These are phyloP conservation scores for Cinnamomum chago DNA, from an alignment of 164 flowering plant species.

Conservation along the genomic window DNA sequence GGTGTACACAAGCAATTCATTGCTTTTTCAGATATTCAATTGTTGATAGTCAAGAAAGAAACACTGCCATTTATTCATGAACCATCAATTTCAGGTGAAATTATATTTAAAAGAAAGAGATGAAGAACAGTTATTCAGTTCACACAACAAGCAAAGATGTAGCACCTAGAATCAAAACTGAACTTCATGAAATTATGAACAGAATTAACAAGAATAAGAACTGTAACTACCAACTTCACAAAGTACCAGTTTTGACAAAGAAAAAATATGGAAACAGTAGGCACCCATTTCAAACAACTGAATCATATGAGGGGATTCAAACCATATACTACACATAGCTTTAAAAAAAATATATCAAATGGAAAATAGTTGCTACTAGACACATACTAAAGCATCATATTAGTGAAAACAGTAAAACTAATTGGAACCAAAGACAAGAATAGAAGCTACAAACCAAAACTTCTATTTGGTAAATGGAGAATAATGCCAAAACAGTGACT, in stretches of 20 bases:
- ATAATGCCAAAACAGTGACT: too few relatives aligned
- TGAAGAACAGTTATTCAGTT: background rate
- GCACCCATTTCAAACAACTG: background rate
- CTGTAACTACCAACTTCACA: background rate
- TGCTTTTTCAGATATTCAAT: too few relatives aligned
- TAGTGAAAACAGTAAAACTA: too few relatives aligned
- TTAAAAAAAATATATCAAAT: background rate
- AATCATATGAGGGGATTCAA: background rate
- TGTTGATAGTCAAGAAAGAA: too few relatives aligned
- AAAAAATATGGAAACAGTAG: too few relatives aligned
- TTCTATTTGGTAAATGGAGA: too few relatives aligned
- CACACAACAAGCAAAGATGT: background rate
- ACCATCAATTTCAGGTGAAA: background rate
- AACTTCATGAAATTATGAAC: background rate
- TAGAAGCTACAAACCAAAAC: too few relatives aligned
- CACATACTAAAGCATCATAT: background rate
- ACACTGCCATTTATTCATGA: background rate
- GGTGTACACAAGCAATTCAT: too few relatives aligned
- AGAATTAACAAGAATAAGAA: background rate
- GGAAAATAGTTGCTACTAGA: background rate
- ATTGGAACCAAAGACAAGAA: too few relatives aligned
- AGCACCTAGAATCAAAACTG: background rate
- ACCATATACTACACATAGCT: background rate
- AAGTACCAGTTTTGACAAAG: background rate
- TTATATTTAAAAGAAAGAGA: background rate